Evolutionary conservation across 2,329 filamentous ascomycete genomes (phyloP).

Genomic region (Pseudocercospora macadamiae): DNA sequence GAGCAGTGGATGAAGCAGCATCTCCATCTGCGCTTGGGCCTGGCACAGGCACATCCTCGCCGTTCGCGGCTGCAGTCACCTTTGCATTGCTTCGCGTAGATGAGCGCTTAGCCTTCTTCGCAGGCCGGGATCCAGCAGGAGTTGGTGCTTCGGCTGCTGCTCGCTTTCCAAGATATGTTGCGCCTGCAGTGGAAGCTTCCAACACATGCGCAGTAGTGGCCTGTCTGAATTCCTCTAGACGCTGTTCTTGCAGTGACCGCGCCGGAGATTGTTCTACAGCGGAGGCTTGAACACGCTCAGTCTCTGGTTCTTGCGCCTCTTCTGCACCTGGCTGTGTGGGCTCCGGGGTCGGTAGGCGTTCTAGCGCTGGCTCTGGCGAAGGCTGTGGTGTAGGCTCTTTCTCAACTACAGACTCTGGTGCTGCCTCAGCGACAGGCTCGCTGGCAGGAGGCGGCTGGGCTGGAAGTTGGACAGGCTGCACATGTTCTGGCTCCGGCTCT

Average conservation of each 20-base stretch:
- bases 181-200: slow-evolving; percentile 5
- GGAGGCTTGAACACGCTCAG: background rate
- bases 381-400: background rate
- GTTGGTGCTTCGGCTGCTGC: slow-evolving; percentile 11
- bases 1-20: background rate
- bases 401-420: background rate
- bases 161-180: slow-evolving; percentile 7
- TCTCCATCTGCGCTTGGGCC: slow-evolving; percentile 1
- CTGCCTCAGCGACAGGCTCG: slow-evolving; percentile 12
- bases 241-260: background rate
- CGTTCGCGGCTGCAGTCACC: slow-evolving; percentile 23
- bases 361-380: background rate
- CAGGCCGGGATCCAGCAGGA: slow-evolving; percentile 14
- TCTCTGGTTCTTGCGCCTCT: too few relatives aligned
- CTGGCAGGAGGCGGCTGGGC: slow-evolving; percentile 20
- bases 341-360: too few relatives aligned
- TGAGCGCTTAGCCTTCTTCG: slow-evolving; percentile 28
- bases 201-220: slow-evolving; percentile 4
- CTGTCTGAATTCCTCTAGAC: background rate
- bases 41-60: slow-evolving; percentile 16
- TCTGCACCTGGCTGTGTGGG: too few relatives aligned
- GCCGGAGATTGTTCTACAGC: background rate
- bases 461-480: too few relatives aligned
- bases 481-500: too few relatives aligned
- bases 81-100: slow-evolving; percentile 28